Conservation (phyloP, 495 filamentous ascomycete species). For the Rhypophila decipiens region DNA sequence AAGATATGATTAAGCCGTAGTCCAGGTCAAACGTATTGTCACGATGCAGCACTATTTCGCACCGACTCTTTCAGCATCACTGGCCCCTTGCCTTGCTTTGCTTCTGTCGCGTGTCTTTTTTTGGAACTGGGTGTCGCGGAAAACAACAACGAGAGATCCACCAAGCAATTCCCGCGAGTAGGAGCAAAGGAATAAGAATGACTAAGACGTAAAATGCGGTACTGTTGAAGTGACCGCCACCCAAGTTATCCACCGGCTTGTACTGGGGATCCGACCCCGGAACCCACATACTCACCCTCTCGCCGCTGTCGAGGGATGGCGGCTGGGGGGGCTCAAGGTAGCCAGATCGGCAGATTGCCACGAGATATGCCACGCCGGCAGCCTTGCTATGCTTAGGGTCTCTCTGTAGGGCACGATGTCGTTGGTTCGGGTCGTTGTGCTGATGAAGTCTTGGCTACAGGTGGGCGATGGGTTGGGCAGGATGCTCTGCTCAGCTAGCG, state of each 20-base stretch:
- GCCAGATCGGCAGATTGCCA: not conserved
- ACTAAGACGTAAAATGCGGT: too few species aligned
- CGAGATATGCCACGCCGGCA: slow-evolving; percentile 6
- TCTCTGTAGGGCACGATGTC: not conserved
- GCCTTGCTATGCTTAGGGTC: not conserved
- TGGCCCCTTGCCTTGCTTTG: not conserved
- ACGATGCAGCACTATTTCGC: not conserved
- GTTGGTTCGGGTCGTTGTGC: not conserved
- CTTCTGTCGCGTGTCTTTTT: not conserved
- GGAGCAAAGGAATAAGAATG: not conserved
- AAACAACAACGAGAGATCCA: not conserved
- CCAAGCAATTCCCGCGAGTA: not conserved
- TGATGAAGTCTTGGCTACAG: not conserved
- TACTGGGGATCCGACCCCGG: slow-evolving; percentile 4
- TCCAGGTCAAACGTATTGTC: too few species aligned
- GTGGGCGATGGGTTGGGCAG: not conserved
- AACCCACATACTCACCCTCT: not conserved
- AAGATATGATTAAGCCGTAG: too few species aligned
- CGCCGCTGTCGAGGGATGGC: not conserved
- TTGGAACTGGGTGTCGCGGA: too few species aligned
- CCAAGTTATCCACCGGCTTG: not conserved
- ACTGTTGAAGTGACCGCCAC: not conserved
- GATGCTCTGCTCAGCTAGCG: not conserved
- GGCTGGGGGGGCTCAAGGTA: slow-evolving; percentile 3
- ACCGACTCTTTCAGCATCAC: not conserved